These are phyloP conservation scores for Fremontodendron californicum DNA, from an alignment of 345 rosid genomes.

Conservation along the genomic window DNA sequence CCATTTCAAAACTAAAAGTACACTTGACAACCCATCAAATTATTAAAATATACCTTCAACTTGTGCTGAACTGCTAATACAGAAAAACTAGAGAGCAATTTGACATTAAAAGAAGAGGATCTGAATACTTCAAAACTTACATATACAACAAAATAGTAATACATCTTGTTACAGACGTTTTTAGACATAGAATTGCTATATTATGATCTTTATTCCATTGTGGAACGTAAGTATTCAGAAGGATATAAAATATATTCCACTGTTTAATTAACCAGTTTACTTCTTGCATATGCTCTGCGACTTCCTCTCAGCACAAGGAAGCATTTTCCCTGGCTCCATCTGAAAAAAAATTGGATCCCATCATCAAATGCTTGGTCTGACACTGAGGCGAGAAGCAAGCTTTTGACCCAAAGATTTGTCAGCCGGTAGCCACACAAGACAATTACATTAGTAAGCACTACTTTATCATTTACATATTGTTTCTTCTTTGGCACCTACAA, in stretches of 20 bases:
- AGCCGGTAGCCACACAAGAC: slow-evolving; percentile 34
- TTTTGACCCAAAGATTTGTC: slow-evolving; percentile 76
- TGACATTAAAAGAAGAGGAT: not conserved
- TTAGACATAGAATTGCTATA: not conserved
- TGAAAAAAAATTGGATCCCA: not conserved
- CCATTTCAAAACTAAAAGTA: not conserved
- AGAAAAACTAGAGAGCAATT: not conserved
- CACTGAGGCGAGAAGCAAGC: slow-evolving; percentile 69
- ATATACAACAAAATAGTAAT: not conserved
- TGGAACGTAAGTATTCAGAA: not conserved
- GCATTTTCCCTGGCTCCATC: not conserved
- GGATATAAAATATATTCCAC: not conserved
- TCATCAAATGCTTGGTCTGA: slow-evolving; percentile 62
- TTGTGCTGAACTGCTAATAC: no score
- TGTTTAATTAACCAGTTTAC: not conserved
- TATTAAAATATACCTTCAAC: not conserved
- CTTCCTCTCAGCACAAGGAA: not conserved
- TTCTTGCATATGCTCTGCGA: not conserved
- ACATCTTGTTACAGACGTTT: not conserved
- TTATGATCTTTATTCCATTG: not conserved
- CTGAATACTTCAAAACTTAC: not conserved
- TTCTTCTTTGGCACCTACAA: not conserved
- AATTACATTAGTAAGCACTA: not conserved
- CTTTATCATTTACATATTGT: not conserved
- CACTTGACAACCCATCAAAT: not conserved